Evolutionary conservation across 2,329 filamentous ascomycete genomes (phyloP).

Genomic region (Arachnopeziza araneosa): DNA sequence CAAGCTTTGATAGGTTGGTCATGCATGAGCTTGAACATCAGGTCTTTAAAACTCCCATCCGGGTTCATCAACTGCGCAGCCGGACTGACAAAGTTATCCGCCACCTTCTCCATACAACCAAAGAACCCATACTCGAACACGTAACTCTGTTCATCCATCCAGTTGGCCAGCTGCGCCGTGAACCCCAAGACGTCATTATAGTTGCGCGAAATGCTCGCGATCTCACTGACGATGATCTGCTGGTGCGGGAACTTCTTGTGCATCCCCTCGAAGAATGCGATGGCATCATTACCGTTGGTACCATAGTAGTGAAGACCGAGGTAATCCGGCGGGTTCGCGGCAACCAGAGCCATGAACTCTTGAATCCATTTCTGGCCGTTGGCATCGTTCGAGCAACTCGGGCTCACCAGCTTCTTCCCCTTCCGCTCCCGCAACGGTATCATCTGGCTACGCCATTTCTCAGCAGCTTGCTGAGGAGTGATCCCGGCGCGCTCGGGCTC

Average conservation of each 20-base stretch:
- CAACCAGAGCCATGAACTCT: slow-evolving; percentile 34
- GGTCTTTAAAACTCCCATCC: slow-evolving; percentile 35
- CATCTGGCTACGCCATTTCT: slow-evolving; percentile 34
- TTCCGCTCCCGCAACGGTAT: slow-evolving; percentile 28
- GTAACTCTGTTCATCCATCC: slow-evolving; percentile 37
- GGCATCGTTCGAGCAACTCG: slow-evolving; percentile 33
- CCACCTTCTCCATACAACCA: slow-evolving; percentile 36
- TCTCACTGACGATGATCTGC: slow-evolving; percentile 35
- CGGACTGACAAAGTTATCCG: slow-evolving; percentile 39
- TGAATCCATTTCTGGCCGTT: slow-evolving; percentile 35
- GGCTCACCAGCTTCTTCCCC: slow-evolving; percentile 34
- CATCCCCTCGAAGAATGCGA: slow-evolving; percentile 32
- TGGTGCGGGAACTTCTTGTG: slow-evolving; percentile 31
- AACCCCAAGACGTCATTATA: slow-evolving; percentile 32
- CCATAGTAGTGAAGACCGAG: slow-evolving; percentile 41
- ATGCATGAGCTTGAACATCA: slow-evolving; percentile 17
- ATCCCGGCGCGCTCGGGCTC: slow-evolving; percentile 37
- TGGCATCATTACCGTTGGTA: slow-evolving; percentile 28
- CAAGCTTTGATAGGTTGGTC: slow-evolving; percentile 11
- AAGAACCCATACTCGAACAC: slow-evolving; percentile 39
- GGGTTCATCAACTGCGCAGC: slow-evolving; percentile 39
- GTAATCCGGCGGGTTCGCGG: slow-evolving; percentile 33
- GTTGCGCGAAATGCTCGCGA: slow-evolving; percentile 36
- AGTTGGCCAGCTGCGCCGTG: slow-evolving; percentile 34
- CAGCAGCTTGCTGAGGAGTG: slow-evolving; percentile 31